Evolutionary conservation across 2,329 filamentous ascomycete species (phyloP).

Genomic region (Aspergillus sp.): DNA sequence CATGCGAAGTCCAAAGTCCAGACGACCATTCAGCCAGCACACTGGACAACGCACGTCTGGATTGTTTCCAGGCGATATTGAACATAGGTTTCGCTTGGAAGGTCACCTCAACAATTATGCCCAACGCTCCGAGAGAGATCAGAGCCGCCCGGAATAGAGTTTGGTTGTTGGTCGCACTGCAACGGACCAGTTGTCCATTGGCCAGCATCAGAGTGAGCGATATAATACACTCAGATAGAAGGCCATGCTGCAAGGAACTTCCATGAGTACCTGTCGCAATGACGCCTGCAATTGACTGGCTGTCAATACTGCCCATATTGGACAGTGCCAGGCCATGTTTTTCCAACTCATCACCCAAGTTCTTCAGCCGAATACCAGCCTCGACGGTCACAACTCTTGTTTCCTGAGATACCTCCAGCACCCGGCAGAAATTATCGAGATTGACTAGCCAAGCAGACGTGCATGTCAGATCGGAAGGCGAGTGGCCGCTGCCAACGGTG

Average conservation of each 20-base stretch:
- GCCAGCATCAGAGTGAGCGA: constrained; percentile 76
- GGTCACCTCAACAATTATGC: constrained; percentile 85
- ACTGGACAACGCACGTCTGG: constrained; percentile 63
- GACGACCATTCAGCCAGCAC: constrained; percentile 69
- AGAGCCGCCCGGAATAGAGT: constrained; percentile 86
- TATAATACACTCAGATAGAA: constrained; percentile 74
- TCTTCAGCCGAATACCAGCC: constrained; percentile 78
- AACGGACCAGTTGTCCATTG: constrained; percentile 68
- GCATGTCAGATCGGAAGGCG: constrained; percentile 85
- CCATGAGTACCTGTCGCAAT: constrained; percentile 94
- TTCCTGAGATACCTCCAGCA: constrained; percentile 65
- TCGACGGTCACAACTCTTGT: constrained; percentile 70
- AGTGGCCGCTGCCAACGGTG: constrained; percentile 86
- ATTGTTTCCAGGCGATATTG: constrained; percentile 82
- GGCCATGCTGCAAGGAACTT: constrained; percentile 75
- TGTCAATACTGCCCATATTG: constrained; percentile 90
- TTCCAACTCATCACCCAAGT: constrained; percentile 70
- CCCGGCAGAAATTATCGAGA: constrained; percentile 72
- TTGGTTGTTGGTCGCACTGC: constrained; percentile 61
- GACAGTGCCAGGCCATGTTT: constrained; percentile 76
- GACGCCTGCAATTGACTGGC: constrained; percentile 87
- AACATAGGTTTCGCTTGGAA: constrained; percentile 76
- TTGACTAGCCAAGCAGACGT: constrained; percentile 94
- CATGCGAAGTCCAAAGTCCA: constrained; percentile 73
- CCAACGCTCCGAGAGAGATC: constrained; percentile 81